These are phyloP conservation scores for Naganishia friedmannii DNA, from an alignment of 768 basidiomycete genomes.

Conservation along the genomic window DNA sequence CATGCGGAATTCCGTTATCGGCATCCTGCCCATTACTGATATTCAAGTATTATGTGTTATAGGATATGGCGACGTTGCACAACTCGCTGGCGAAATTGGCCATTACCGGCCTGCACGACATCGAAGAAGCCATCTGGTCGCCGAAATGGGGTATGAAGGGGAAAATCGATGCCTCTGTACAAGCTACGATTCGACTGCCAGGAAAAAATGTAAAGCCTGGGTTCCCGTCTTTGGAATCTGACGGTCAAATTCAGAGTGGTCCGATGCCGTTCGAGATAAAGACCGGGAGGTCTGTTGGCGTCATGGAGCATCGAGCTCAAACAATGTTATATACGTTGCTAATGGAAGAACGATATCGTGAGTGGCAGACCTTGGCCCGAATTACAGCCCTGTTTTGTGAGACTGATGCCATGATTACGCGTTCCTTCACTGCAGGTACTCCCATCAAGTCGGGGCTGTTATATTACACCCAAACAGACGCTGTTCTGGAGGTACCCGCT, in stretches of 20 bases:
- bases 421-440: constrained; percentile 56
- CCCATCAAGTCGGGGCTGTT: constrained; percentile 78
- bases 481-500: constrained; percentile 76
- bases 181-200: constrained; percentile 52
- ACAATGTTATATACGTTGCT: constrained; percentile 95
- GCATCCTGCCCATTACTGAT: no score
- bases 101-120: constrained; percentile 71
- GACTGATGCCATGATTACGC: background rate
- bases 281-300: constrained; percentile 73
- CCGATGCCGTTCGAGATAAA: constrained; percentile 90
- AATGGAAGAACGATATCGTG: constrained; percentile 78
- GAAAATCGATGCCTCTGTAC: constrained; percentile 86
- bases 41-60: no score
- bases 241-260: constrained; percentile 1
- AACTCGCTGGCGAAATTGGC: constrained; percentile 57
- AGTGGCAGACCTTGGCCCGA: constrained; percentile 29
- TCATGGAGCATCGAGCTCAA: constrained; percentile 93
- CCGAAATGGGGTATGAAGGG: constrained; percentile 92
- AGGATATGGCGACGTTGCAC: constrained; percentile 55
- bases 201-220: constrained; percentile 44
- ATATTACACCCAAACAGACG: constrained; percentile 89
- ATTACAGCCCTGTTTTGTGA: background rate
- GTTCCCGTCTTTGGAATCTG: no score
- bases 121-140: constrained; percentile 98
- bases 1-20: no score